Evolutionary conservation across 1,139 yeast genomes (phyloP).

Genomic region (Nakaseomyces nivariensis): DNA sequence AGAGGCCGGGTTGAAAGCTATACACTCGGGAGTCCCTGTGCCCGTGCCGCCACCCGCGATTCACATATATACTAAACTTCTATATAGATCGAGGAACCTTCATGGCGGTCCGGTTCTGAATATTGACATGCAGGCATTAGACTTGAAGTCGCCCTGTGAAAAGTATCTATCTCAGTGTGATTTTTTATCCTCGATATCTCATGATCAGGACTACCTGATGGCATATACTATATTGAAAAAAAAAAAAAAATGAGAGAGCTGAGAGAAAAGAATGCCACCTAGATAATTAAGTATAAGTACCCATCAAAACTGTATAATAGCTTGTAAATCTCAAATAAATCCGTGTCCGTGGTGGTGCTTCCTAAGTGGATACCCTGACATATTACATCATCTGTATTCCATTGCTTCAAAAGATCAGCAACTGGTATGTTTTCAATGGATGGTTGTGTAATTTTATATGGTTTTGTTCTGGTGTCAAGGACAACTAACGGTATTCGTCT

Average conservation of each 20-base stretch:
- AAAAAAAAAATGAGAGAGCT: too few relatives aligned
- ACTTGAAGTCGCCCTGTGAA: background rate
- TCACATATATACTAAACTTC: slow-evolving; percentile 20
- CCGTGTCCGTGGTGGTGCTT: slow-evolving; percentile 18
- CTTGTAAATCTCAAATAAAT: slow-evolving; percentile 44
- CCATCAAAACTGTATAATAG: slow-evolving; percentile 61
- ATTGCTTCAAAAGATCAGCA: slow-evolving; percentile 27
- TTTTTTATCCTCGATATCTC: slow-evolving; percentile 22
- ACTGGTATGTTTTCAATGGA: background rate
- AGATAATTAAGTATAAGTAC: slow-evolving; percentile 47
- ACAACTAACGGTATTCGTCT: slow-evolving; percentile 50
- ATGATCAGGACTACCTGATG: slow-evolving; percentile 24
- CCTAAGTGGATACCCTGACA: slow-evolving; percentile 59
- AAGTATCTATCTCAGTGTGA: background rate
- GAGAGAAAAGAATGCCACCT: background rate
- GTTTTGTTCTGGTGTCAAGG: slow-evolving; percentile 24
- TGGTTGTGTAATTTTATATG: background rate
- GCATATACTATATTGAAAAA: slow-evolving; percentile 3
- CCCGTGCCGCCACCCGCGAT: slow-evolving; percentile 16
- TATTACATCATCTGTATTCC: slow-evolving; percentile 33
- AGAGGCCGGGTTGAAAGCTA: slow-evolving; percentile 22
- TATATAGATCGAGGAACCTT: slow-evolving; percentile 14
- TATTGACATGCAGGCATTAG: slow-evolving; percentile 7
- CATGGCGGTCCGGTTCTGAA: slow-evolving; percentile 17
- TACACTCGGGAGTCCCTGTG: slow-evolving; percentile 11